Base-by-base conservation (phyloP, 2,329 filamentous ascomycete genomes). In the Xylariaceae sp. region DNA sequence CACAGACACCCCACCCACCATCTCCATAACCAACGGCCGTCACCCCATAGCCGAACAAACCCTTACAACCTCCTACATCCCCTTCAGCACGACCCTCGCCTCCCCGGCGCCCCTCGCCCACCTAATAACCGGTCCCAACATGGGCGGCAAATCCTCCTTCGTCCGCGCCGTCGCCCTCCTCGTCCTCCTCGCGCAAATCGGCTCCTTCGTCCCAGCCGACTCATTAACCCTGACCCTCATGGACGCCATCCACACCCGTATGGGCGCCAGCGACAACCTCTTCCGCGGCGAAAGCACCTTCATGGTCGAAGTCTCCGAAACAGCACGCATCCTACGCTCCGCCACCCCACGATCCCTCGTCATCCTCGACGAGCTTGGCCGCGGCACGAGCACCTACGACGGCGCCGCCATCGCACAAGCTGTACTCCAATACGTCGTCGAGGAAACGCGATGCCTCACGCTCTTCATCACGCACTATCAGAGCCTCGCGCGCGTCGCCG, bases 401-500 rank as follows among this genome's bases (percentile, higher is more conserved):
- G 94, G 94, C 57, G 92, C 96, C 4, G 94, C 94, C 58, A 97
- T 99, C 68, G 94, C 94, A 1, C 88, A 96, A 68, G 89, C 92
- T 23, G 94, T 99, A 4, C 80, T 99, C 4, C 86, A 93, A 60
- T 87, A 95, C 70, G 84, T 97, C 62, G 88, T 95, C 30, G 81
- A 85, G 23, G 83, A 92, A 13, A 82, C 87, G 0, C 80, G 82
- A 56, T 90, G 90, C 62, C 80, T 97, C 51, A 96, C 91, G 4
- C 80, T 99, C 48, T 99, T 99, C 78, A 96, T 99, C 73, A 99
- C 94, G 2, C 94, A 99, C 76, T 99, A 99, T 74, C 94, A 99
- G 76, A 88, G 87, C 65, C 82, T 99, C 0, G 85, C 86, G 8
- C 77, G 78, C 51, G 81, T 96, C 63, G 88, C 87, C 8, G 82